Evolutionary conservation across 805 yeast genomes (phyloP).

Genomic region (Pichia rugopelliculosa): DNA sequence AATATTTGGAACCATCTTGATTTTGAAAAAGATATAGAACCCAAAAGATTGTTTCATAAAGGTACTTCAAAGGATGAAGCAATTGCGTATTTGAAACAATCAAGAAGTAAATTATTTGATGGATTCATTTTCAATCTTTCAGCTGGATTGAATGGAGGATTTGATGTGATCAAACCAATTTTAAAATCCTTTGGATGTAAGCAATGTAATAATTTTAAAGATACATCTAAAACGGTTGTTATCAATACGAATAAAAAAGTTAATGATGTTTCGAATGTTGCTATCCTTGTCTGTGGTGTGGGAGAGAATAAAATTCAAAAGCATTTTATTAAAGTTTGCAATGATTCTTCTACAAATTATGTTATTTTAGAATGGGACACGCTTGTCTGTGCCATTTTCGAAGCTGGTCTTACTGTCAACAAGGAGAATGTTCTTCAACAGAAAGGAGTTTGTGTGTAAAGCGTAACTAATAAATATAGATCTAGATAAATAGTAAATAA

Average conservation of each 20-base stretch:
- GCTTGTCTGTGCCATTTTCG: constrained; percentile 51
- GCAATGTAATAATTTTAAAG: constrained; percentile 14
- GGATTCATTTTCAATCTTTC: constrained; percentile 49
- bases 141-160: constrained; percentile 53
- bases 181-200: constrained; percentile 50
- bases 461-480: background rate
- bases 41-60: constrained; percentile 27
- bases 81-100: constrained; percentile 18
- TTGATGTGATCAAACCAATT: constrained; percentile 46
- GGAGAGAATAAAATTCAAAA: constrained; percentile 29
- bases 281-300: constrained; percentile 7
- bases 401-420: background rate
- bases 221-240: constrained; percentile 10
- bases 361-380: constrained; percentile 55
- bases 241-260: background rate
- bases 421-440: background rate
- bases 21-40: constrained; percentile 27
- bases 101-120: constrained; percentile 32
- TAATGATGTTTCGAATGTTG: background rate
- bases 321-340: constrained; percentile 20
- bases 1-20: constrained; percentile 24
- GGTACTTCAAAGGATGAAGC: constrained; percentile 17
- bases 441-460: background rate
- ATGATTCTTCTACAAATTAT: constrained; percentile 18
- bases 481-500: too few species aligned